phyloP scores from a whole-genome alignment of 2,329 filamentous ascomycete genomes.

The Clarireedia hainanense region DNA sequence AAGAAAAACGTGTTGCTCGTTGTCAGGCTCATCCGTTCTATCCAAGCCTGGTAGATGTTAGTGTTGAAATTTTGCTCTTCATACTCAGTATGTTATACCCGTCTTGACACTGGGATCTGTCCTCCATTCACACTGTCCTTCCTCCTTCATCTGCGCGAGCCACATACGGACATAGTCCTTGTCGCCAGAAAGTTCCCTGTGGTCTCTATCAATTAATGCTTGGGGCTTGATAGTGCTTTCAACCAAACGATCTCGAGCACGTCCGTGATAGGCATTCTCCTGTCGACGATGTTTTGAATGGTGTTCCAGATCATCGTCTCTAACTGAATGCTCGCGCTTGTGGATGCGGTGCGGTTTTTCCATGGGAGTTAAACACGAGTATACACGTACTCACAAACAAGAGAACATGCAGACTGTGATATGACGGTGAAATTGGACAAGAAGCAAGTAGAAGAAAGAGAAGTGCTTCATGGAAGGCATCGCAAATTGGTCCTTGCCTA shows the following conservation, averaged over 20 bases:
- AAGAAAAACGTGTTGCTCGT: no score
- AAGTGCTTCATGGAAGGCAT: no score
- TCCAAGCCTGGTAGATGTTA: no score
- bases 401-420: conserved; percentile 4
- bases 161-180: conserved; percentile 22
- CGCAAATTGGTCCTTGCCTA: background rate
- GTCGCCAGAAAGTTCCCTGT: conserved; percentile 14
- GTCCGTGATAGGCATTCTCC: background rate
- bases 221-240: background rate
- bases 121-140: conserved; percentile 1
- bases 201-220: background rate
- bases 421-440: background rate
- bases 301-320: background rate
- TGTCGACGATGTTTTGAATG: background rate
- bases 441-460: no score
- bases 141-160: conserved; percentile 20
- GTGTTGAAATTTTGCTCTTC: no score
- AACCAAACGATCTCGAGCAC: background rate
- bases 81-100: background rate
- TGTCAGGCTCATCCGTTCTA: no score
- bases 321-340: conserved; percentile 1
- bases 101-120: background rate
- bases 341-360: conserved; percentile 2
- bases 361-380: background rate
- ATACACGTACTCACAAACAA: background rate